Evolutionary conservation across 2,329 filamentous ascomycete species (phyloP).

Genomic region (Clonostachys solani): DNA sequence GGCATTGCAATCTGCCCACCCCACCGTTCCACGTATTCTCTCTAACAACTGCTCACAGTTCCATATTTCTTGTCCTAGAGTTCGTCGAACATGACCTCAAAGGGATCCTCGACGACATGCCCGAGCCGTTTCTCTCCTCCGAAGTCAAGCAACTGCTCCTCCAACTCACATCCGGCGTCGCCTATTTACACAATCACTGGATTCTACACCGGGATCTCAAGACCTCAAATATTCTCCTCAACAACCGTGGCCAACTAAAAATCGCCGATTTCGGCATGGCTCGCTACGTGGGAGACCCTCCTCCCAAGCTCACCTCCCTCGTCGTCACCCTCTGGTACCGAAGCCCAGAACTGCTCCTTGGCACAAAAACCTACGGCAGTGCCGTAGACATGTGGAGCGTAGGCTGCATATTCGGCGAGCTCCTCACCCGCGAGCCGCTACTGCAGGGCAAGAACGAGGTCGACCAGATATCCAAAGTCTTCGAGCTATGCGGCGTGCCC

Average conservation of each 20-base stretch:
- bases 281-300: conserved; percentile 77
- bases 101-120: conserved; percentile 88
- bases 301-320: conserved; percentile 77
- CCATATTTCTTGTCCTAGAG: conserved; percentile 89
- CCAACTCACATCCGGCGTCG: conserved; percentile 76
- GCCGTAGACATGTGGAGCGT: conserved; percentile 94
- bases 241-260: conserved; percentile 91
- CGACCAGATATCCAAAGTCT: conserved; percentile 82
- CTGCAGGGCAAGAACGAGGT: conserved; percentile 91
- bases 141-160: conserved; percentile 87
- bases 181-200: conserved; percentile 84
- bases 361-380: conserved; percentile 67
- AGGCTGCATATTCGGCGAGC: conserved; percentile 92
- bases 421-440: conserved; percentile 77
- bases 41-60: conserved; percentile 37
- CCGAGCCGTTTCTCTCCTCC: conserved; percentile 85
- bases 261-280: conserved; percentile 99
- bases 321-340: conserved; percentile 98
- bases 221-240: conserved; percentile 89
- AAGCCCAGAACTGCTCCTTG: conserved; percentile 83
- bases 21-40: conserved; percentile 15
- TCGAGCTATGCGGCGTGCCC: conserved; percentile 83
- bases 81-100: conserved; percentile 98
- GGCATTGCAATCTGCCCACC: neutral
- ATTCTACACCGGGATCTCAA: conserved; percentile 94